Base-by-base conservation (phyloP, 1,284 basidiomycete species). In the Trichosporon ovoides region DNA sequence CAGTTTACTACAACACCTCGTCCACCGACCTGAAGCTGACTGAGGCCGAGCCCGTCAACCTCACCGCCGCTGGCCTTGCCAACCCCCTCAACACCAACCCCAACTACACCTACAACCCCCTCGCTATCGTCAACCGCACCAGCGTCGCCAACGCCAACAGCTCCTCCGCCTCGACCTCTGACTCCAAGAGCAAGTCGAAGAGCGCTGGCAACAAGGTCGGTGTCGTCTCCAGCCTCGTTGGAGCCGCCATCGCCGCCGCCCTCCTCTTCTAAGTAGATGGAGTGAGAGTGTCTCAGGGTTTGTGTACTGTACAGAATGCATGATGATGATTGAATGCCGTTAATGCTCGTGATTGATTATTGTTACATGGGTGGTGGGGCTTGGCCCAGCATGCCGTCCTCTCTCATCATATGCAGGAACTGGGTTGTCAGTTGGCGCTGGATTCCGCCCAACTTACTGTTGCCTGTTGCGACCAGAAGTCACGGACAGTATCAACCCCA, bases 401-500 rank as follows among this genome's bases (percentile, higher is more conserved):
- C 67, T 9, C 69, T 65, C 13, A 71, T 60, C 60, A 76, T 52
- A 24, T 60, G 55, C 20, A 70, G 40, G 55, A 69, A 64, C 63
- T 67, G n/a, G n/a, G 43, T 7, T 9, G 33, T 50, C 24, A 40
- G 20, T 18, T 12, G 11, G 31, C n/a, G n/a, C 22, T n/a, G 11
- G 22, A 31, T 11, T 7, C 2, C 10, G 4, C n/a, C 7, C 12
- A 13, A 69, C 75, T 67, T 58, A 77, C 75, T 37, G 70, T 67
- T 14, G 62, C 66, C 53, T 69, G 67, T 48, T 74, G 71, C n/a
- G 57, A 38, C 16, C 53, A 56, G 51, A 72, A 78, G 10, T 75
- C 73, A 11, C 59, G 67, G 1, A 75, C 64, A 1, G 72, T 76
- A 24, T 61, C 56, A 5, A 72, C 65, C 2, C 70, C 71, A 22